Percentiles rank a stretch among this genome's conserved stretches.
Evolutionary conservation across 495 filamentous ascomycete species (phyloP).

Genomic region (Trichoderma reesei): DNA sequence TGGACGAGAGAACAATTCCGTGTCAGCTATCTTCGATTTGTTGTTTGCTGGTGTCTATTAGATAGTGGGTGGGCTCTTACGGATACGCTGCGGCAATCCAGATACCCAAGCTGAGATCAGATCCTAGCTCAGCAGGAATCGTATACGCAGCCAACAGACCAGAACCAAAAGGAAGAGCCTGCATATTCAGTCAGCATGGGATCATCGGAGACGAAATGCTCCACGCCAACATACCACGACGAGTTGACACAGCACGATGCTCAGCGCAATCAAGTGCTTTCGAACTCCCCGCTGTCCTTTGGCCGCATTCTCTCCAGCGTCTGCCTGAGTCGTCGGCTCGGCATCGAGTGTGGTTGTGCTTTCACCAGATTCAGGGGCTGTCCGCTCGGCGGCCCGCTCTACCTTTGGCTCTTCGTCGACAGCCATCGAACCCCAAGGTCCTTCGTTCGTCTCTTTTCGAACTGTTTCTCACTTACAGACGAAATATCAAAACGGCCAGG

Average conservation of each 20-base stretch:
- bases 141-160: neutral
- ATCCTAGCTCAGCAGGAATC: neutral
- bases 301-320: neutral
- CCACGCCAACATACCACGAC: neutral
- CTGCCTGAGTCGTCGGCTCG: neutral
- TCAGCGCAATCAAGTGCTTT: neutral
- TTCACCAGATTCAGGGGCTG: neutral
- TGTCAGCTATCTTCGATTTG: neutral
- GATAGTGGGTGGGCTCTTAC: neutral
- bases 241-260: constrained; percentile 2
- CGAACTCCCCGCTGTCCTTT: neutral
- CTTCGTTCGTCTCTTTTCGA: neutral
- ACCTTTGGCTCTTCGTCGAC: neutral
- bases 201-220: neutral
- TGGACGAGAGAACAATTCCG: neutral
- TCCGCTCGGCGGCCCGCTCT: neutral
- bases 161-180: constrained; percentile 5
- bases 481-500: neutral
- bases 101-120: neutral
- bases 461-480: neutral
- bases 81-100: neutral
- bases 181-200: neutral
- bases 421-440: neutral
- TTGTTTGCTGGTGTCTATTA: too few relatives aligned
- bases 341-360: constrained; percentile 1